Percentiles rank a stretch among this genome's conserved stretches.
Conservation (phyloP, 2,329 filamentous ascomycete species). For the Nemania bipapillata region DNA sequence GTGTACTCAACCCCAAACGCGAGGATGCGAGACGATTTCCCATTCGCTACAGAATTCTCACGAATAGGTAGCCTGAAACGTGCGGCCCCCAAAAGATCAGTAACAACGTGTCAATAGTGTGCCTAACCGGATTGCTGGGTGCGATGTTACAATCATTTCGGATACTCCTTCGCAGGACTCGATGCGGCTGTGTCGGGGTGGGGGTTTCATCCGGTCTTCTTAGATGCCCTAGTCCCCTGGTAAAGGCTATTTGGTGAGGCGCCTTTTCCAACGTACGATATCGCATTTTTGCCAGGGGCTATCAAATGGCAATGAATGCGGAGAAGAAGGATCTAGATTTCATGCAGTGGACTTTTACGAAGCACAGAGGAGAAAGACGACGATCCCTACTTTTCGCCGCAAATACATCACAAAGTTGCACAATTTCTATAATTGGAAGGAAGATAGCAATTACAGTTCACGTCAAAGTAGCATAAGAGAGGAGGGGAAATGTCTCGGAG, state of each 20-base stretch:
- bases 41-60: background rate
- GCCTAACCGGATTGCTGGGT: background rate
- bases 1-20: background rate
- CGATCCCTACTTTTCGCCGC: background rate
- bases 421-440: conserved; percentile 12
- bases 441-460: background rate
- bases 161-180: background rate
- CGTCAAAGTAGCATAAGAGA: background rate
- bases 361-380: background rate
- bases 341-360: conserved; percentile 9
- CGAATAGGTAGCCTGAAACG: conserved; percentile 2
- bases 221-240: background rate
- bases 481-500: background rate
- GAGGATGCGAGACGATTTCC: background rate
- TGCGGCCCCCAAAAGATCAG: conserved; percentile 19
- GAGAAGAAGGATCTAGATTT: background rate
- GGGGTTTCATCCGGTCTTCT: conserved; percentile 15
- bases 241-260: conserved; percentile 12
- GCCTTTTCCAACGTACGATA: background rate
- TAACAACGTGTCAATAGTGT: background rate
- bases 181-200: conserved; percentile 2
- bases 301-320: conserved; percentile 8
- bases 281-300: background rate
- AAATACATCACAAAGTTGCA: background rate
- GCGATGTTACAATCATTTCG: background rate